Base-by-base conservation (phyloP, 331 rosid species). In the Dryas integrifolia region DNA sequence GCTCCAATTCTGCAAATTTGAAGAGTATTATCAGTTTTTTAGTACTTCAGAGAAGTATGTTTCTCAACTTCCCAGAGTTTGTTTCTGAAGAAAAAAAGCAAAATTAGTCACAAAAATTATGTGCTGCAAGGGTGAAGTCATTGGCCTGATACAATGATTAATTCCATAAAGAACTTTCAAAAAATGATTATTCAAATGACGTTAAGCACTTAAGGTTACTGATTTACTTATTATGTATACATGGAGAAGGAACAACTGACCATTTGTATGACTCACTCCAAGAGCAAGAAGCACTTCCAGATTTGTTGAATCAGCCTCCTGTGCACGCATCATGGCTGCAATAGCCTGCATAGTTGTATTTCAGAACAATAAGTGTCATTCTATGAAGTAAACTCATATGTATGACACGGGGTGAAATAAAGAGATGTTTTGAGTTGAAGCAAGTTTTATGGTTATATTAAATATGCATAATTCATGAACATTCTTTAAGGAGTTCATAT, bases 271-370 rank as follows among this genome's bases (percentile, higher is more conserved):
- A 82, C 99, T 95, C 74, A 95, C 99, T 77, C 99, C 99, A 72
- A 95, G 99, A 70, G 99, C 96, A 79, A 95, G 99, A 86, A 95
- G 99, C 86, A 95, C 99, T 85, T 95, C 99, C 69, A 91, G 82
- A 78, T 92, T 92, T 85, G 96, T 84, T 58, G 99, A 87, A 86
- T 95, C 93, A 69, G 95, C 99, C 79, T 92, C 98, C 61, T 89
- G 89, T 7, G 99, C 99, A 24, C 92, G 96, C 98, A 92, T 89
- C 99, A 95, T 95, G 4, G 98, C 99, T 74, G 99, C 93, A 75
- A 95, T 95, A 45, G 99, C 99, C 99, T 95, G 92, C 74, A 58
- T n/a, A 75, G 48, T 59, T 41, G 30, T 46, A 79, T 1, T 67
- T 67, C 14, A 70, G 73, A 26, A 78, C 67, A 72, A 4, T 15